Evolutionary conservation across 2,329 filamentous ascomycete genomes (phyloP), one percentile per base, ranked within the genome.

Genomic region (Peltaster fructicola): DNA sequence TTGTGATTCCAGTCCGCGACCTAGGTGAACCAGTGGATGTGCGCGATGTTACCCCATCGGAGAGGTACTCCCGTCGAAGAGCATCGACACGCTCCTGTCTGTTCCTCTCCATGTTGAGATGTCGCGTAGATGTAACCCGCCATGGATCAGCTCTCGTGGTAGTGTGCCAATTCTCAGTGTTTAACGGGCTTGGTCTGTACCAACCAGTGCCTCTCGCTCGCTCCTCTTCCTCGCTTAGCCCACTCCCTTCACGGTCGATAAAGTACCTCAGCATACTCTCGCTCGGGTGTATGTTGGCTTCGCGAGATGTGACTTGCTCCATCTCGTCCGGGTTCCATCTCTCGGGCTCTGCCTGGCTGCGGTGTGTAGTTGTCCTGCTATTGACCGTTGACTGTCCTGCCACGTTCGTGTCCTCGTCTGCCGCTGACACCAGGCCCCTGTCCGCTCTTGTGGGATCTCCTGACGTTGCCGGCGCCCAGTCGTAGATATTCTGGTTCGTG

Each of bases 391-490:
- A n/a, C n/a, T n/a, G n/a, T n/a, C n/a, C n/a, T n/a, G n/a, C n/a
- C n/a, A n/a, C n/a, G n/a, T n/a, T n/a, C n/a, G n/a, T n/a, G n/a
- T n/a, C n/a, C n/a, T n/a, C n/a, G n/a, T n/a, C n/a, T n/a, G n/a
- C n/a, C n/a, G n/a, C n/a, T n/a, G n/a, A n/a, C n/a, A n/a, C n/a
- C n/a, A n/a, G n/a, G n/a, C n/a, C n/a, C n/a, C n/a, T n/a, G n/a
- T n/a, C n/a, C n/a, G n/a, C n/a, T n/a, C n/a, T n/a, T n/a, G n/a
- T n/a, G n/a, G n/a, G n/a, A n/a, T n/a, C n/a, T n/a, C n/a, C n/a
- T n/a, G n/a, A n/a, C n/a, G n/a, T n/a, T n/a, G n/a, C n/a, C n/a
- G 65, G 65, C 16, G 65, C 63, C 67, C 67, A 71, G 42, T 68
- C 65, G 45, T 71, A 70, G 20, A 70, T 48, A 26, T 52, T 59